Base-by-base conservation (phyloP, 805 yeast genomes). In the Cyberlindnera amylophila region DNA sequence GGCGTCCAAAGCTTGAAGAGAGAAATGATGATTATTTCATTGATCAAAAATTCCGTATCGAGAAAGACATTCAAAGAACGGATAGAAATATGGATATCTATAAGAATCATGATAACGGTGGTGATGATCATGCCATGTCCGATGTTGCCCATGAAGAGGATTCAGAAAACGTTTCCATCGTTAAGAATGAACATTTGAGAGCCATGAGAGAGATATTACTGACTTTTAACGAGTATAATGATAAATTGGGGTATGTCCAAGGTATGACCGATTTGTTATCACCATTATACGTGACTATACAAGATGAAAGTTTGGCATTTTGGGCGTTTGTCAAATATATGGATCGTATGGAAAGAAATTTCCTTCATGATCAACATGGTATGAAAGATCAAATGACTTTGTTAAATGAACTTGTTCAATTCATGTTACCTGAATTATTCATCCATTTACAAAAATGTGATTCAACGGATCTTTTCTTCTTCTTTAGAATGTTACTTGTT, bases 261-360 rank as follows among this genome's bases (percentile, higher is more conserved):
- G 99, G 99, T 2, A 93, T 93, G 99, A 80, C 93, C 9, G 99
- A 93, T 62, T 67, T 93, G 39, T 67, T 93, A 29, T 84, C 96
- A 0, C 97, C 97, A 0, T 64, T 93, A 3, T 93, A 88, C 60
- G 77, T 73, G 40, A 64, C 70, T 9, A 49, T 71, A 8, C 73
- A 74, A 51, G 95, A 90, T 59, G 96, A 90, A 52, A 68, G 82
- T 0, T 55, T 88, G 18, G 71, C 96, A 6, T 93, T 93, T 61
- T 88, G 96, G 95, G 82, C 89, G 8, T 91, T 93, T 66, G 72
- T 77, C 3, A 77, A 80, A 31, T 86, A 87, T 52, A 91, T 93
- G 98, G 88, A 86, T 38, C 70, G 93, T 42, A 89, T 91, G 97
- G 97, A 91, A 62, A 73, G 97, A 39, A 93, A 93, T 62, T 93